These are phyloP conservation scores for Fusarium concolor DNA, from an alignment of 2,329 filamentous ascomycete genomes.

Conservation along the genomic window DNA sequence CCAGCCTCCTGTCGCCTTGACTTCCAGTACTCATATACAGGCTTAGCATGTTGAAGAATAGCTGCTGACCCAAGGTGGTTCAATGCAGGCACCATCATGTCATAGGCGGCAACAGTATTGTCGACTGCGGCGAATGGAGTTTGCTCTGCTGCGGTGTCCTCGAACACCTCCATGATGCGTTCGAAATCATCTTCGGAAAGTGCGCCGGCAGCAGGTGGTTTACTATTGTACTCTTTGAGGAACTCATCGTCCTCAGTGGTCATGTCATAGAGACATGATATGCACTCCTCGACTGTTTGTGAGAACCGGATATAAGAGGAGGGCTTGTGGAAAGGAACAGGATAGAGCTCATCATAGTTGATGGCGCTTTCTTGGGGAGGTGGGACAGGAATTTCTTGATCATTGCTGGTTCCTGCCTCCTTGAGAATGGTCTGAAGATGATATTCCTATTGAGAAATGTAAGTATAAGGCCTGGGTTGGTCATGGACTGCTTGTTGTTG, in stretches of 20 bases:
- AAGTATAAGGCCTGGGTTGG: slow-evolving; percentile 41
- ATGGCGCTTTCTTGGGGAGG: slow-evolving; percentile 73
- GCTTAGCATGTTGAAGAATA: slow-evolving; percentile 72
- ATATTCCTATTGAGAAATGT: slow-evolving; percentile 75
- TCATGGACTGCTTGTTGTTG: slow-evolving; percentile 4
- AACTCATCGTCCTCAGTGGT: slow-evolving; percentile 89
- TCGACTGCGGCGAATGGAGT: slow-evolving; percentile 92
- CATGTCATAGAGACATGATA: slow-evolving; percentile 93
- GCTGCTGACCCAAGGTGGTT: slow-evolving; percentile 62
- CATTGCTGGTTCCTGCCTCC: slow-evolving; percentile 65
- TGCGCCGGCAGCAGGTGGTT: slow-evolving; percentile 70
- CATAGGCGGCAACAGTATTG: slow-evolving; percentile 83
- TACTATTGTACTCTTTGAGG: slow-evolving; percentile 85
- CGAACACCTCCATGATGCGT: slow-evolving; percentile 93
- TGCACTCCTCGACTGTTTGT: slow-evolving; percentile 96
- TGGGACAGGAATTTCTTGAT: slow-evolving; percentile 74
- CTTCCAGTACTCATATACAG: slow-evolving; percentile 93
- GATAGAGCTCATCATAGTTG: slow-evolving; percentile 91
- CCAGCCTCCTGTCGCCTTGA: slow-evolving; percentile 71
- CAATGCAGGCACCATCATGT: slow-evolving; percentile 78
- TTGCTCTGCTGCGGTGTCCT: slow-evolving; percentile 84
- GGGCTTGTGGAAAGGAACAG: slow-evolving; percentile 81
- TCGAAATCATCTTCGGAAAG: slow-evolving; percentile 95
- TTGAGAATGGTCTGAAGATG: slow-evolving; percentile 87
- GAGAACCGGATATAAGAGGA: slow-evolving; percentile 97